These are phyloP conservation scores for Podochytrium sp. DNA, from an alignment of 192 early-diverging fungal genomes.

Conservation along the genomic window DNA sequence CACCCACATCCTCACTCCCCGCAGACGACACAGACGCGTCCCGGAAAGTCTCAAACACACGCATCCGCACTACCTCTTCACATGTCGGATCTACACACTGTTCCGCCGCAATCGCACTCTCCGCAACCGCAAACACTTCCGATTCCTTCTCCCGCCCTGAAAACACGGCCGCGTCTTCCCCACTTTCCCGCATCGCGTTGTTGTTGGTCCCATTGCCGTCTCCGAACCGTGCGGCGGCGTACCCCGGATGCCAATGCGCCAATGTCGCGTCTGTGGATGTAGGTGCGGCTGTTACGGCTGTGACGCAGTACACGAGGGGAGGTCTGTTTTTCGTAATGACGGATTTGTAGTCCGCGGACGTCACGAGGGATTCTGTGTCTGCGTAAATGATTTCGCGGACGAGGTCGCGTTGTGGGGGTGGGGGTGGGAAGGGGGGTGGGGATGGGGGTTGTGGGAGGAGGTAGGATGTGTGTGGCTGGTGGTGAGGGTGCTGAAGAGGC, in stretches of 20 bases:
- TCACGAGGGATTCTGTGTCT: not conserved
- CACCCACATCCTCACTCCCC: not conserved
- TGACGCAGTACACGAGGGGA: not conserved
- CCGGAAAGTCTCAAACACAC: not conserved
- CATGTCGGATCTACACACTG: not conserved
- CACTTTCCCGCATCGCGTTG: not conserved
- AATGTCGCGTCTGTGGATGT: too few relatives aligned
- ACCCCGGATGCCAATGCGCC: too few relatives aligned
- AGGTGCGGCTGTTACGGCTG: too few relatives aligned
- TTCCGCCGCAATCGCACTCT: not conserved
- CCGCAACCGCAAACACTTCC: not conserved
- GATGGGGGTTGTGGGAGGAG: not conserved
- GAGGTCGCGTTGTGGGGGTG: not conserved
- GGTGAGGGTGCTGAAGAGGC: not conserved
- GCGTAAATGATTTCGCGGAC: conserved; percentile 1
- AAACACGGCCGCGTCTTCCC: not conserved
- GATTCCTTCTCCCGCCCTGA: too few relatives aligned
- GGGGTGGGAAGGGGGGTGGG: not conserved
- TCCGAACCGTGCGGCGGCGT: too few relatives aligned
- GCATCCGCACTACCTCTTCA: not conserved
- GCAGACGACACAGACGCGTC: too few relatives aligned
- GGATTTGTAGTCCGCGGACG: not conserved
- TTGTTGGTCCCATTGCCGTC: not conserved
- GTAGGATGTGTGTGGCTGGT: not conserved
- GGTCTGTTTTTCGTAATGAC: not conserved